These are phyloP conservation scores for Cutaneotrichosporon spelunceum DNA, from an alignment of 1,284 basidiomycete genomes.

Conservation along the genomic window DNA sequence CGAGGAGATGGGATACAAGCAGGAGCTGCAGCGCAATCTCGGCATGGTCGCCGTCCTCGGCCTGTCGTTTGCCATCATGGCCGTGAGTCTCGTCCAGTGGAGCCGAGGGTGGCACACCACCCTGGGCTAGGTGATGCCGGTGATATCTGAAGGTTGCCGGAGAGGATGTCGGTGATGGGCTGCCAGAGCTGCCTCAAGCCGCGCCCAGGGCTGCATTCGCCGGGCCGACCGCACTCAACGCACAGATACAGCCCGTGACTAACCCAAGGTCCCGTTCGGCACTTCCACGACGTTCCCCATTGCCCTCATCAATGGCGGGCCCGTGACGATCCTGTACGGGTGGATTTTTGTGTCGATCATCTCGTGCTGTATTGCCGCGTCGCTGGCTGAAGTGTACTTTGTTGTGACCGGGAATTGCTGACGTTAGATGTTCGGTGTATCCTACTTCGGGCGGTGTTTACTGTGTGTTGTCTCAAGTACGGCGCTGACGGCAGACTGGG, in stretches of 20 bases:
- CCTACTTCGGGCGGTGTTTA: conserved; percentile 55
- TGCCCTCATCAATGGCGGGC: conserved; percentile 53
- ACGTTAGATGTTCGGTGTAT: conserved; percentile 50
- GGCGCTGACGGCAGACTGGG: conserved; percentile 43
- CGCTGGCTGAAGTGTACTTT: conserved; percentile 52
- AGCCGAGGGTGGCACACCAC: too few relatives aligned
- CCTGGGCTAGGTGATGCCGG: too few relatives aligned
- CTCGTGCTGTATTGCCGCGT: conserved; percentile 53
- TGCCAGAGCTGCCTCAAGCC: too few relatives aligned
- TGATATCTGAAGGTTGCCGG: neutral
- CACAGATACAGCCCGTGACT: too few relatives aligned
- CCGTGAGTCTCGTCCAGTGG: too few relatives aligned
- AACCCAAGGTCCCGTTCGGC: conserved; percentile 35
- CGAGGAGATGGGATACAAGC: conserved; percentile 53
- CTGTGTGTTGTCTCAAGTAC: conserved; percentile 33
- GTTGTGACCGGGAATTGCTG: neutral
- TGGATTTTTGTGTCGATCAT: conserved; percentile 55
- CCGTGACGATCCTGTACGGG: conserved; percentile 51
- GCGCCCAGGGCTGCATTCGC: too few relatives aligned
- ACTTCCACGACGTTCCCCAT: conserved; percentile 51
- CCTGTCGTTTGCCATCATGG: conserved; percentile 52
- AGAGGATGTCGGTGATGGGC: too few relatives aligned
- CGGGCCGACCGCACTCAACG: too few relatives aligned
- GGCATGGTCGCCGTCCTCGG: conserved; percentile 54
- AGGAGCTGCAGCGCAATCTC: conserved; percentile 52